Evolutionary conservation across 768 basidiomycete species (phyloP).

Genomic region (Tricholoma matsutake): DNA sequence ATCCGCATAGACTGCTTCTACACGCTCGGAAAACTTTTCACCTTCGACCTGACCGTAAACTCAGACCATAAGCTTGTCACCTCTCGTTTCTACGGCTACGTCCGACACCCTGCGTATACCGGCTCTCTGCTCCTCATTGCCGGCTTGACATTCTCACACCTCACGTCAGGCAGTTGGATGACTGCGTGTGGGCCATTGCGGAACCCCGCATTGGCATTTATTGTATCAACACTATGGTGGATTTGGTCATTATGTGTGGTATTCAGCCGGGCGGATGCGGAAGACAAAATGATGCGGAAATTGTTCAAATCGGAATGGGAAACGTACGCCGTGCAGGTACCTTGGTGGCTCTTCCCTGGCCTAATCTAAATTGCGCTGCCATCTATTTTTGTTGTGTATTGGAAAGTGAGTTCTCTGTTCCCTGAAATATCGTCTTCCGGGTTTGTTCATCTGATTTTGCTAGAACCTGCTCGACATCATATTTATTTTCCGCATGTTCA

Average conservation of each 20-base stretch:
- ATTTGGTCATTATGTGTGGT: slow-evolving; percentile 40
- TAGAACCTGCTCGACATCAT: too few relatives aligned
- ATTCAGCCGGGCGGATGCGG: slow-evolving; percentile 41
- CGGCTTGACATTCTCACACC: slow-evolving; percentile 38
- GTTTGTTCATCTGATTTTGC: too few relatives aligned
- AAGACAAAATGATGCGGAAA: slow-evolving; percentile 44
- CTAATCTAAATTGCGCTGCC: slow-evolving; percentile 10
- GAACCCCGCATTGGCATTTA: slow-evolving; percentile 16
- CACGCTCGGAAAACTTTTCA: slow-evolving; percentile 44
- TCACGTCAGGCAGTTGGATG: slow-evolving; percentile 39
- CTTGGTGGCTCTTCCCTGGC: slow-evolving; percentile 47
- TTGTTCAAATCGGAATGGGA: slow-evolving; percentile 45
- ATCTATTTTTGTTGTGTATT: too few relatives aligned
- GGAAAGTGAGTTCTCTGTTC: too few relatives aligned
- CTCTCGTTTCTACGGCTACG: slow-evolving; percentile 39
- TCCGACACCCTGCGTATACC: slow-evolving; percentile 48
- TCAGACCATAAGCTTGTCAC: slow-evolving; percentile 42
- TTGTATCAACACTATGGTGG: slow-evolving; percentile 38
- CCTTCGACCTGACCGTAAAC: slow-evolving; percentile 46
- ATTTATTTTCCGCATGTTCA: too few relatives aligned
- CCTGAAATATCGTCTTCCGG: too few relatives aligned
- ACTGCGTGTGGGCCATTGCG: slow-evolving; percentile 31
- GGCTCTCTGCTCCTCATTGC: slow-evolving; percentile 42
- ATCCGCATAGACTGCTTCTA: slow-evolving; percentile 43
- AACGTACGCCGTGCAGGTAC: slow-evolving; percentile 37